Evolutionary conservation across 2,329 filamentous ascomycete species (phyloP).

Genomic region (Claviceps purpurea): DNA sequence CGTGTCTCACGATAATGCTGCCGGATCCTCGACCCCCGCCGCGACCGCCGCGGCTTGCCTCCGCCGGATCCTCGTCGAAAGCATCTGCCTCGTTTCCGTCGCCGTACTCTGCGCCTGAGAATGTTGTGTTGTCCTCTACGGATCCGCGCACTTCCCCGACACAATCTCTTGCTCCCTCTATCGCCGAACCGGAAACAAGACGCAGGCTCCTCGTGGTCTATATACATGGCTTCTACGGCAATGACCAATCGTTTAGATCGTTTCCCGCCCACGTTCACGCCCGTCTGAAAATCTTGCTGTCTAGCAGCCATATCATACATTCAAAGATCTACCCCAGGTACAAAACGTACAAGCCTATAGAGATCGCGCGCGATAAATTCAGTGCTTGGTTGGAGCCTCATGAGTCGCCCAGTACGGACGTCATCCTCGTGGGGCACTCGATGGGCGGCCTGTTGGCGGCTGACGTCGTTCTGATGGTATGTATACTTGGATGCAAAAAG

Average conservation of each 20-base stretch:
- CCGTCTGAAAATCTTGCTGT: constrained; percentile 51
- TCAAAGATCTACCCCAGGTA: constrained; percentile 77
- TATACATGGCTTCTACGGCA: constrained; percentile 83
- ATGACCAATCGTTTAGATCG: constrained; percentile 73
- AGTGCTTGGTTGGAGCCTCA: constrained; percentile 71
- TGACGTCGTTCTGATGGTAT: constrained; percentile 57
- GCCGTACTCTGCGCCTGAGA: not conserved
- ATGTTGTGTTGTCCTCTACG: constrained; percentile 1
- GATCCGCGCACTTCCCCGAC: constrained; percentile 38
- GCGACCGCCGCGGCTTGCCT: not conserved
- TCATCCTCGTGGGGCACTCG: constrained; percentile 75
- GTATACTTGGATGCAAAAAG: constrained; percentile 3
- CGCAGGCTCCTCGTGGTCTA: constrained; percentile 63
- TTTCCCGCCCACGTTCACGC: constrained; percentile 82
- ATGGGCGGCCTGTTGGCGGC: constrained; percentile 78
- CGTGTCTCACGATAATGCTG: not conserved
- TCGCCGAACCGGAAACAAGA: constrained; percentile 17
- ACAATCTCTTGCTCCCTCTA: constrained; percentile 25
- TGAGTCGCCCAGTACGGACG: constrained; percentile 59
- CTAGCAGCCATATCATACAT: constrained; percentile 66
- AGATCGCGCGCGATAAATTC: constrained; percentile 68
- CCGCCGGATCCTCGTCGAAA: not conserved
- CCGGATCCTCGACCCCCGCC: not conserved
- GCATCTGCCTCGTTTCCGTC: not conserved
- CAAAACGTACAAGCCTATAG: constrained; percentile 58